Percentiles rank a stretch among this genome's conserved stretches.
Evolutionary conservation across 495 filamentous ascomycete genomes (phyloP).

Genomic region (Venustampulla echinocandica): DNA sequence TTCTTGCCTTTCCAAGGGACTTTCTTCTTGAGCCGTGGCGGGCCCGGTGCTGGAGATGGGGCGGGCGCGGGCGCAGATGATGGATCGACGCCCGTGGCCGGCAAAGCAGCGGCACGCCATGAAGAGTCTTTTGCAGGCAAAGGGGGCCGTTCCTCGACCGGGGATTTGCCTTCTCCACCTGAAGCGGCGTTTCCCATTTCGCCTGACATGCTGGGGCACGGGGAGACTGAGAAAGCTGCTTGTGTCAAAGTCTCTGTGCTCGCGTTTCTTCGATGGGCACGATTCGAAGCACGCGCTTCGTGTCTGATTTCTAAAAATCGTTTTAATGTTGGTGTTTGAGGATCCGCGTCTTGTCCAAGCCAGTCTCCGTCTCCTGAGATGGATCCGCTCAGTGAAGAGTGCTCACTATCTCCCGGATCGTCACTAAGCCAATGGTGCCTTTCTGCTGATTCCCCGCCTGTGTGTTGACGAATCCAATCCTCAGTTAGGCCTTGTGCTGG

Average conservation of each 20-base stretch:
- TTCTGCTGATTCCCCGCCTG: conserved; percentile 53
- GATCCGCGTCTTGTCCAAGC: conserved; percentile 15
- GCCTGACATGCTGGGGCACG: conserved; percentile 19
- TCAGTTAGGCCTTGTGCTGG: conserved; percentile 57
- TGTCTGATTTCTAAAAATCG: conserved; percentile 12
- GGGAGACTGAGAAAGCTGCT: conserved; percentile 44
- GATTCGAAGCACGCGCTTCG: neutral
- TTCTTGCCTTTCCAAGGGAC: conserved; percentile 65
- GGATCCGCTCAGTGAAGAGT: conserved; percentile 54
- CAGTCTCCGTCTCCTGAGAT: conserved; percentile 26
- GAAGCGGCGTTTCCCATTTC: conserved; percentile 36
- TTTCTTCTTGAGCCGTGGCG: conserved; percentile 44
- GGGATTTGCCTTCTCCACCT: conserved; percentile 24
- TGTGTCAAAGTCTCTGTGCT: conserved; percentile 60
- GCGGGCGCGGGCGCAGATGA: neutral
- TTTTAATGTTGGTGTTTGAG: conserved; percentile 22
- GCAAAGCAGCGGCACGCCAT: conserved; percentile 12
- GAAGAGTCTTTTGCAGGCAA: conserved; percentile 29
- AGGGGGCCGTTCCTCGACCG: conserved; percentile 33
- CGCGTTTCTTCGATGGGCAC: conserved; percentile 33
- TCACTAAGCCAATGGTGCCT: conserved; percentile 67
- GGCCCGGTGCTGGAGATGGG: conserved; percentile 20
- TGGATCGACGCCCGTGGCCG: conserved; percentile 1
- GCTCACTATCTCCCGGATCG: conserved; percentile 56
- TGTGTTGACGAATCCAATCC: conserved; percentile 71